These are phyloP conservation scores for Erysiphe pulchra DNA, from an alignment of 2,329 filamentous ascomycete genomes.

Conservation along the genomic window DNA sequence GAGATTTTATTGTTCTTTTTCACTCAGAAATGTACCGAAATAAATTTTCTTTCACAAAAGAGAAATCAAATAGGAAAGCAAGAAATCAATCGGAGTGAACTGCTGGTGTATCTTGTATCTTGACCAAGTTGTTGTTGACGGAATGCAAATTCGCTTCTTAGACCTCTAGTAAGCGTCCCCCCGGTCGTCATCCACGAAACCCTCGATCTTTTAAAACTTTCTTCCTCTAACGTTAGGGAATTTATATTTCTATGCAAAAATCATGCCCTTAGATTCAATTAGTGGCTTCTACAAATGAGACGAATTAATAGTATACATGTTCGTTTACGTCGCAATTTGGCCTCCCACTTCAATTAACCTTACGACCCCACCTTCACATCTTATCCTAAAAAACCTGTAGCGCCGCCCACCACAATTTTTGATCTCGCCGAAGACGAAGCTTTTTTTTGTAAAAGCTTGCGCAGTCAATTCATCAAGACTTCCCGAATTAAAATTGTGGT, in stretches of 20 bases:
- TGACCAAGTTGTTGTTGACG: too few species aligned
- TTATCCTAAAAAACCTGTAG: conserved; percentile 47
- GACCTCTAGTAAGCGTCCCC: too few species aligned
- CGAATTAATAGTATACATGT: conserved; percentile 24
- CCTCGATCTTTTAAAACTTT: too few species aligned
- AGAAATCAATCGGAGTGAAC: too few species aligned
- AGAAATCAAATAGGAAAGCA: too few species aligned
- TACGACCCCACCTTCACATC: conserved; percentile 48
- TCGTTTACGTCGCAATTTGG: neutral
- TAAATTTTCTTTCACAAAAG: too few species aligned
- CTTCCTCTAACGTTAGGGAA: neutral
- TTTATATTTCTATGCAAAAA: conserved; percentile 26
- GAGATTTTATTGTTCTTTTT: too few species aligned
- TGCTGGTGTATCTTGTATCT: too few species aligned
- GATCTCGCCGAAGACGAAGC: conserved; percentile 55
- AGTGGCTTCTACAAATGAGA: conserved; percentile 64
- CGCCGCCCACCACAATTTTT: conserved; percentile 44
- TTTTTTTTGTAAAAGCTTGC: conserved; percentile 31
- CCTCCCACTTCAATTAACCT: conserved; percentile 32
- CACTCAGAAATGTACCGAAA: too few species aligned
- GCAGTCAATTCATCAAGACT: conserved; percentile 37
- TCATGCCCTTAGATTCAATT: conserved; percentile 59
- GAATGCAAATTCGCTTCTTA: too few species aligned
- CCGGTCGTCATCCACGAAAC: too few species aligned
- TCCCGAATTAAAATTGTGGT: conserved; percentile 28